Evolutionary conservation across 2,329 filamentous ascomycete genomes (phyloP), one percentile per base, ranked within the genome.

Genomic region (Phialophora verrucosa): DNA sequence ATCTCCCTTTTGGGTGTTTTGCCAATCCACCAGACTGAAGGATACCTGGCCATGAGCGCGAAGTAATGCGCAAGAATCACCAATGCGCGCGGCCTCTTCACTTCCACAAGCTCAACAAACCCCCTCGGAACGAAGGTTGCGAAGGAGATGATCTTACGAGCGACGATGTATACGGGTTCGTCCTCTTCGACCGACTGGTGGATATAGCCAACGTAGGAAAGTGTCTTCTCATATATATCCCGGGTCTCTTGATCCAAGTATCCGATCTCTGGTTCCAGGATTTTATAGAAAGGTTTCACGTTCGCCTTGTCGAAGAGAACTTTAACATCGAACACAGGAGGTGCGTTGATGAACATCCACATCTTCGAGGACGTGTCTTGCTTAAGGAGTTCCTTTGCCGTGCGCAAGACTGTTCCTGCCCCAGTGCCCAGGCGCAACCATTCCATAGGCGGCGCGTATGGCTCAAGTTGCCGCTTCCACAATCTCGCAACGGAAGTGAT

Each of bases 11-110:
- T 27, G 42, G 38, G 56, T 7, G 56, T 49, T 38, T 49, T 49
- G 20, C 56, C 35, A n/a, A 49, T 44, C 56, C 56, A 59, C 56
- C 56, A 49, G 10, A 44, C 14, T 12, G 56, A 59, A 11, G 20
- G 56, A 25, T 27, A 17, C 25, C 56, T 20, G 2, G 56, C 42
- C 25, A 59, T 59, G 8, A 58, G 42, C 17, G 63, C 74, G 60
- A 78, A 77, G 68, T 72, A 76, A 63, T 76, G 74, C 11, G 75
- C 75, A 53, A 77, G 67, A 0, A 74, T 71, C 10, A 77, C 72
- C 42, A 77, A 53, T n/a, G 76, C 75, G 38, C 74, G 71, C 20
- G 74, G 73, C 31, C 72, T 66, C 11, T 69, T 60, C 59, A 74
- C 72, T 38, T 69, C 66, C 35, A 77, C 69, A 57, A 75, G 70